These are phyloP conservation scores for Leccinellum albellum DNA, from an alignment of 768 basidiomycete species.

Conservation along the genomic window DNA sequence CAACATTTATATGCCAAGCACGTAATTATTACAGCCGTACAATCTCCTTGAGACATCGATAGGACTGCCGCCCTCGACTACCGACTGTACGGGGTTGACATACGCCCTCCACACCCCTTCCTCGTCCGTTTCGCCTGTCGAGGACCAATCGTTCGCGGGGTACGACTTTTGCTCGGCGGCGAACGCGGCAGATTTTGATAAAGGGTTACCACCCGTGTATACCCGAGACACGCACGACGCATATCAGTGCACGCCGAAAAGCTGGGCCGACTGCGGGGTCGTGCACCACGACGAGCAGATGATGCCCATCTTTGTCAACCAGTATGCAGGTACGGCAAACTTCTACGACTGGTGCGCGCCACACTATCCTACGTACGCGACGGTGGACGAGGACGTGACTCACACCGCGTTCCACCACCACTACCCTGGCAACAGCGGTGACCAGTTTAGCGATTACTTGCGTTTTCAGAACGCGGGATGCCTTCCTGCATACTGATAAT, in stretches of 20 bases:
- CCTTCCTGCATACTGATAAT: slow-evolving; percentile 18
- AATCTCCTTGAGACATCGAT: slow-evolving; percentile 33
- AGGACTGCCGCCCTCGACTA: slow-evolving; percentile 22
- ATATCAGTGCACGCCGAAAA: slow-evolving; percentile 24
- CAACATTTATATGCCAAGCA: slow-evolving; percentile 6
- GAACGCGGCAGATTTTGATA: slow-evolving; percentile 6
- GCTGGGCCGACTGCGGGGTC: slow-evolving; percentile 23
- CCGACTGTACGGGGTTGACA: slow-evolving; percentile 19
- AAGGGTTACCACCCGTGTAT: slow-evolving; percentile 10
- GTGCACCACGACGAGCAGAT: slow-evolving; percentile 11
- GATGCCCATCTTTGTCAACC: slow-evolving; percentile 29
- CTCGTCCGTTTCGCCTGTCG: slow-evolving; percentile 22
- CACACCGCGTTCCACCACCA: slow-evolving; percentile 6
- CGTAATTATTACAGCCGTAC: slow-evolving; percentile 28
- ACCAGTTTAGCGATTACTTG: slow-evolving; percentile 14
- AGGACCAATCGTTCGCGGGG: slow-evolving; percentile 16
- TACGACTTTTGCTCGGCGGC: slow-evolving; percentile 18
- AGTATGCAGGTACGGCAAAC: slow-evolving; percentile 14
- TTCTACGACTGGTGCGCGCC: slow-evolving; percentile 27
- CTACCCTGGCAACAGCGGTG: not conserved
- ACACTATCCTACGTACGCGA: slow-evolving; percentile 10
- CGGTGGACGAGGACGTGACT: not conserved
- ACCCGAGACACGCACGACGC: slow-evolving; percentile 13
- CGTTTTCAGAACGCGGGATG: slow-evolving; percentile 16
- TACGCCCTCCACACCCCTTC: slow-evolving; percentile 26